A percentile compares a stretch with the other conserved stretches of the same genome.
Evolutionary conservation across 108 stramenopile genomes (phyloP).

Genomic region (Fistulifera solaris): DNA sequence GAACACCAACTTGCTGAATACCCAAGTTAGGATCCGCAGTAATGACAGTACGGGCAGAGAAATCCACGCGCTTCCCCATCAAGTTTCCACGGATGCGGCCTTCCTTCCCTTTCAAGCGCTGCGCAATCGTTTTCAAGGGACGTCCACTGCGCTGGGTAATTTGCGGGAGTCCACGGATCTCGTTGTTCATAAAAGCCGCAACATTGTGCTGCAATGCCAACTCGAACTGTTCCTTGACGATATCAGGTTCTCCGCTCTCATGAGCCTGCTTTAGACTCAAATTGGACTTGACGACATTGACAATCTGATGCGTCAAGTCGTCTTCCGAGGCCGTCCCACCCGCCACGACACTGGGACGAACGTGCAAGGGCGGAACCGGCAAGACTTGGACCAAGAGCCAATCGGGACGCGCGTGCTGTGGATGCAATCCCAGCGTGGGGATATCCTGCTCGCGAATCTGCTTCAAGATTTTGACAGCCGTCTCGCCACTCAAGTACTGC

Average conservation of each 20-base stretch:
- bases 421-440: slow-evolving; percentile 83
- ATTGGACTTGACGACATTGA: slow-evolving; percentile 94
- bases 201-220: slow-evolving; percentile 93
- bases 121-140: slow-evolving; percentile 92
- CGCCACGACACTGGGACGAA: slow-evolving; percentile 85
- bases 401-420: slow-evolving; percentile 89
- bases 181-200: slow-evolving; percentile 91
- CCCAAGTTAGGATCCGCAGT: slow-evolving; percentile 98
- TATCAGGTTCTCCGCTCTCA: slow-evolving; percentile 84
- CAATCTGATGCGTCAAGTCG: slow-evolving; percentile 96
- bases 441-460: slow-evolving; percentile 91
- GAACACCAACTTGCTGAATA: slow-evolving; percentile 99
- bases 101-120: slow-evolving; percentile 95
- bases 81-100: slow-evolving; percentile 99
- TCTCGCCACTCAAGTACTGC: slow-evolving; percentile 81
- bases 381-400: slow-evolving; percentile 95
- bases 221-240: slow-evolving; percentile 93
- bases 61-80: slow-evolving; percentile 99
- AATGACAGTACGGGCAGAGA: slow-evolving; percentile 97
- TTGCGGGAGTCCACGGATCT: slow-evolving; percentile 83
- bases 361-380: slow-evolving; percentile 97
- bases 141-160: slow-evolving; percentile 93
- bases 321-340: slow-evolving; percentile 85
- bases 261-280: slow-evolving; percentile 83
- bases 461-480: slow-evolving; percentile 82